A percentile compares a stretch with the other conserved stretches of the same genome.
These are phyloP conservation scores for Fomitopsis betulina DNA, from an alignment of 1,284 basidiomycete species.

Conservation along the genomic window DNA sequence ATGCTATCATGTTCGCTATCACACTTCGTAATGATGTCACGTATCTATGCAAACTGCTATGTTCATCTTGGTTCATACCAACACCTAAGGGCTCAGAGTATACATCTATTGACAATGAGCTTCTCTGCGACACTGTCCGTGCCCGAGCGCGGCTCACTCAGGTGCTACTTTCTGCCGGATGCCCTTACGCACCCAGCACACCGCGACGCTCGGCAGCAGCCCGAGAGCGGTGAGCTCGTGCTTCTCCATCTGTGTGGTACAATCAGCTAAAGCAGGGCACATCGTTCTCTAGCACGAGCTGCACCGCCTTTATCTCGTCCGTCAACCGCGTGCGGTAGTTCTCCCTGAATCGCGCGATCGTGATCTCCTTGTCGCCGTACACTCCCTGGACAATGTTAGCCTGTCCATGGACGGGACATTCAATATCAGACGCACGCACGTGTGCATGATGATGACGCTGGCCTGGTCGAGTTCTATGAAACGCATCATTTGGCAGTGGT, in stretches of 20 bases:
- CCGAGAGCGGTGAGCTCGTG: conserved; percentile 47
- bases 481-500: conserved; percentile 85
- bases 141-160: conserved; percentile 76
- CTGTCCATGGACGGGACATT: no score
- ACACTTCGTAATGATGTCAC: no score
- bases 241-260: conserved; percentile 41
- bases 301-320: conserved; percentile 58
- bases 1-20: no score
- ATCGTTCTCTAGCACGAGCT: conserved; percentile 89
- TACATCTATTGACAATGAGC: conserved; percentile 82
- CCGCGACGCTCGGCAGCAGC: conserved; percentile 71
- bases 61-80: no score
- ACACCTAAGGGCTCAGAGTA: no score
- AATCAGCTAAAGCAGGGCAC: conserved; percentile 22
- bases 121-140: conserved; percentile 77
- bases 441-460: conserved; percentile 78
- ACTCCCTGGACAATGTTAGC: conserved; percentile 43
- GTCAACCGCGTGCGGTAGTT: conserved; percentile 60
- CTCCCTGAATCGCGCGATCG: conserved; percentile 70
- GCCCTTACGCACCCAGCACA: conserved; percentile 70
- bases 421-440: conserved; percentile 37
- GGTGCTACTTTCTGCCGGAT: conserved; percentile 88
- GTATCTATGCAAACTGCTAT: no score
- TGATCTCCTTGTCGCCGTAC: conserved; percentile 73
- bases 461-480: conserved; percentile 75